A percentile compares a stretch with the other conserved stretches of the same genome.
phyloP scores from a whole-genome alignment of 2,329 filamentous ascomycete species.

The Simplicillium sp. region DNA sequence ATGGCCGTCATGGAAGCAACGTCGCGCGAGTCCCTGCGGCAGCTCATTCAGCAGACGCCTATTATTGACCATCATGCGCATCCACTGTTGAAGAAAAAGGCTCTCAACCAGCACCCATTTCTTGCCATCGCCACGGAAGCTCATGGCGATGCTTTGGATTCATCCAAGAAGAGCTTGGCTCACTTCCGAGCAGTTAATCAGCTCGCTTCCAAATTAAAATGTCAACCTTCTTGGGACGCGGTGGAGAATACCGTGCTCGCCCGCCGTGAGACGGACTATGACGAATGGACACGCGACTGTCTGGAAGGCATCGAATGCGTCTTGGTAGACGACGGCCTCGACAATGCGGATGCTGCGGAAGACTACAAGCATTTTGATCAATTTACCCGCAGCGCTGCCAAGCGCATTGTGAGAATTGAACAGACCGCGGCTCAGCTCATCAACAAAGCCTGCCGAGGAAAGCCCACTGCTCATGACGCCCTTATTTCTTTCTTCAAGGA shows the following conservation, averaged over 20 bases:
- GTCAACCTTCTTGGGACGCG: constrained; percentile 51
- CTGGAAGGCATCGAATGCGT: constrained; percentile 64
- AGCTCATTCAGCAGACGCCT: constrained; percentile 42
- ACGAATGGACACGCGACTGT: constrained; percentile 53
- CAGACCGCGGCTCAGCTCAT: constrained; percentile 56
- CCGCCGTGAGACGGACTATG: constrained; percentile 33
- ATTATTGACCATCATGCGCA: constrained; percentile 69
- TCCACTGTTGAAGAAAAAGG: constrained; percentile 48
- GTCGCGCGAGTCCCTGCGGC: constrained; percentile 13
- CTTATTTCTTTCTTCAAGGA: constrained; percentile 22
- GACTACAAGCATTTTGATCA: constrained; percentile 55
- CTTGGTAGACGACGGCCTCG: constrained; percentile 70
- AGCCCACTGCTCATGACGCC: constrained; percentile 15
- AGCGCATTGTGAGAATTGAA: constrained; percentile 72
- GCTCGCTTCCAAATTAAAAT: constrained; percentile 55
- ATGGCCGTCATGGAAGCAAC: too few relatives aligned
- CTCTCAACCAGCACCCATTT: constrained; percentile 36
- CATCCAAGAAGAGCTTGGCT: constrained; percentile 52
- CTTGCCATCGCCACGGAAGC: constrained; percentile 65
- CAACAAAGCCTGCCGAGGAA: constrained; percentile 29
- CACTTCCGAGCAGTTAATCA: constrained; percentile 63
- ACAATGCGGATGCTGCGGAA: constrained; percentile 43
- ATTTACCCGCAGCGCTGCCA: constrained; percentile 54
- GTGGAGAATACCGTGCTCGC: constrained; percentile 34
- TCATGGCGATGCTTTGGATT: constrained; percentile 54